Evolutionary conservation across 352 stramenopile genomes (phyloP).

Genomic region (Pythium myriotylum): DNA sequence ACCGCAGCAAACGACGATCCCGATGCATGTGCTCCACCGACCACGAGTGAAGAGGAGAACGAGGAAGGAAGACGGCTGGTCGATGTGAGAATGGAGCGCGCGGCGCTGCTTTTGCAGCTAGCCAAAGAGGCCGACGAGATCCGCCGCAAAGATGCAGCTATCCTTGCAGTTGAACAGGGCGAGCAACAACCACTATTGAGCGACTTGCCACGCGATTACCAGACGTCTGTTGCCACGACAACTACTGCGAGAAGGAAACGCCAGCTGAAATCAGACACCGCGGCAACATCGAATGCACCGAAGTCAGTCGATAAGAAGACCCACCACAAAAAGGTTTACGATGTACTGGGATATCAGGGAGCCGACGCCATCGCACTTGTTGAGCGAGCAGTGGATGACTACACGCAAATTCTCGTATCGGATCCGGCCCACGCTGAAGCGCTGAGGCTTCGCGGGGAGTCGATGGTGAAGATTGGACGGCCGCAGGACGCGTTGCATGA

Average conservation of each 20-base stretch:
- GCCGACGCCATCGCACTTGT: conserved; percentile 38
- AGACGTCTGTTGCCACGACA: conserved; percentile 9
- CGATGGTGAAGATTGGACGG: conserved; percentile 43
- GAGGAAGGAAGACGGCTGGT: conserved; percentile 29
- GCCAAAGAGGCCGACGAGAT: conserved; percentile 52
- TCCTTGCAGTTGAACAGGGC: conserved; percentile 53
- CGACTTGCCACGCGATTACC: conserved; percentile 15
- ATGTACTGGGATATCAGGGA: conserved; percentile 34
- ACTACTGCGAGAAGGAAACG: background rate
- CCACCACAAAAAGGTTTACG: conserved; percentile 8
- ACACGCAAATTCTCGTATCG: conserved; percentile 46
- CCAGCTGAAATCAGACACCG: background rate
- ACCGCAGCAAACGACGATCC: conserved; percentile 27
- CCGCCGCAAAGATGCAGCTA: conserved; percentile 47
- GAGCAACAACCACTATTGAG: conserved; percentile 28
- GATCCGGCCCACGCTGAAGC: conserved; percentile 50
- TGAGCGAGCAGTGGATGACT: conserved; percentile 64
- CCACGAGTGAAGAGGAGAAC: conserved; percentile 6
- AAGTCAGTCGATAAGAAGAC: conserved; percentile 10
- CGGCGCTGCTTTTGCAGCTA: conserved; percentile 54
- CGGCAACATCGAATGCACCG: background rate
- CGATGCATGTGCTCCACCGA: conserved; percentile 7
- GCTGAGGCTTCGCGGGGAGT: conserved; percentile 50
- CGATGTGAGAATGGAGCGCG: conserved; percentile 65
- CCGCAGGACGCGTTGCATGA: conserved; percentile 59